Conservation (phyloP, 441 rosid species). For the Adansonia gregorii region DNA sequence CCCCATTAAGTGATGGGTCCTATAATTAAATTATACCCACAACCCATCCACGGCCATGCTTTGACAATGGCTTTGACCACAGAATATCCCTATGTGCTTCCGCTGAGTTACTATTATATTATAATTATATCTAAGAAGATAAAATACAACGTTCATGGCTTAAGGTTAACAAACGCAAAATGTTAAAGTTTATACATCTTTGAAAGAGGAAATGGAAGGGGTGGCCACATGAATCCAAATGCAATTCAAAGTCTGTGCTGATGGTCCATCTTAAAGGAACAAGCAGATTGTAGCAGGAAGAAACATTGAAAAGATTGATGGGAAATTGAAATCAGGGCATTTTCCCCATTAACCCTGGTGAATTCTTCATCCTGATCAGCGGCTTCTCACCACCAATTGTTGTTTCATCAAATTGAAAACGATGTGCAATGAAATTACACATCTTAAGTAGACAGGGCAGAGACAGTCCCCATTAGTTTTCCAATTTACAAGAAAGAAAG, state of each 20-base stretch:
- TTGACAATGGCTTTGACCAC: conserved; percentile 13
- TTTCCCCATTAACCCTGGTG: conserved; percentile 1
- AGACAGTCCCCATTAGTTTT: conserved; percentile 32
- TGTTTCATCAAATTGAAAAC: conserved; percentile 27
- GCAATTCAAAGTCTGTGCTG: neutral
- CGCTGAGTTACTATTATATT: neutral
- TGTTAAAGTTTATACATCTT: neutral
- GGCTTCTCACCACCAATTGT: conserved; percentile 6
- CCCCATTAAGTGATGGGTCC: conserved; percentile 23
- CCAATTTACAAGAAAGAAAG: conserved; percentile 20
- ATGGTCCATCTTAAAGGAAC: conserved; percentile 14
- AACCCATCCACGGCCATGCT: conserved; percentile 18
- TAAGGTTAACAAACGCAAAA: neutral
- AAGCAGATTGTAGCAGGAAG: neutral
- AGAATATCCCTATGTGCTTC: neutral
- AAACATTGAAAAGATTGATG: conserved; percentile 36
- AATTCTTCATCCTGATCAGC: conserved; percentile 15
- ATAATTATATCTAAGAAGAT: neutral
- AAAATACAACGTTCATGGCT: neutral
- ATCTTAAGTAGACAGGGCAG: neutral
- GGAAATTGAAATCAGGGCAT: conserved; percentile 22
- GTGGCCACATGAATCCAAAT: conserved; percentile 23
- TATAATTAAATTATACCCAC: conserved; percentile 6
- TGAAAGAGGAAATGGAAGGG: neutral
- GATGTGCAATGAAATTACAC: conserved; percentile 30